Evolutionary conservation across 2,329 filamentous ascomycete species (phyloP).

Genomic region (Rugonectria rugulosa): DNA sequence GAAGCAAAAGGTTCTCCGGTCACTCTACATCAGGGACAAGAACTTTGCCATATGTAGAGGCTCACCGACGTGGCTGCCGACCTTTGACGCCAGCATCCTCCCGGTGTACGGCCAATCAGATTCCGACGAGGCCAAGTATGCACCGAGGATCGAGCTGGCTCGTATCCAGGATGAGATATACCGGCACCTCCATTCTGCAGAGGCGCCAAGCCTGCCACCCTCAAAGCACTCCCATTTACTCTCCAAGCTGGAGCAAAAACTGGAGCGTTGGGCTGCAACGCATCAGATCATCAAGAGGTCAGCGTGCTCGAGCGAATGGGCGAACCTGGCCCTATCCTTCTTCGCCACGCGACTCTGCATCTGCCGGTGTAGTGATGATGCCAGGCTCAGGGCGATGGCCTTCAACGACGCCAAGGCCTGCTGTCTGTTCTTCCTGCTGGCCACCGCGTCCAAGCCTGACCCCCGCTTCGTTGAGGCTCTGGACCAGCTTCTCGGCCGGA

Average conservation of each 20-base stretch:
- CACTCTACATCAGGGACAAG: conserved; percentile 37
- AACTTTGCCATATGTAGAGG: conserved; percentile 34
- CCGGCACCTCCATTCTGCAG: conserved; percentile 22
- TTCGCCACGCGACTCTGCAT: conserved; percentile 35
- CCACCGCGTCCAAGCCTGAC: conserved; percentile 29
- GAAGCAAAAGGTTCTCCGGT: conserved; percentile 34
- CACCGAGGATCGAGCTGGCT: conserved; percentile 33
- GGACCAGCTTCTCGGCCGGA: conserved; percentile 21
- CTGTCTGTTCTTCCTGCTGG: conserved; percentile 33
- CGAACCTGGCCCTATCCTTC: conserved; percentile 29
- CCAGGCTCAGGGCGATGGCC: conserved; percentile 1
- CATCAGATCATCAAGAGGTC: conserved; percentile 25
- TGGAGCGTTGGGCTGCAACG: conserved; percentile 32
- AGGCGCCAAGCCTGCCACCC: conserved; percentile 16
- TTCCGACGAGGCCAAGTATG: conserved; percentile 14
- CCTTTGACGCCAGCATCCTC: conserved; percentile 24
- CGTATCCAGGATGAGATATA: conserved; percentile 37
- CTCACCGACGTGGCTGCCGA: conserved; percentile 29
- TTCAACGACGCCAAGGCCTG: conserved; percentile 34
- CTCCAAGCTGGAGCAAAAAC: conserved; percentile 24
- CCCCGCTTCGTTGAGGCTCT: conserved; percentile 22
- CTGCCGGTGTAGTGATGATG: conserved; percentile 13
- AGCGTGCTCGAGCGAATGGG: conserved; percentile 16
- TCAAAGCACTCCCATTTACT: conserved; percentile 20
- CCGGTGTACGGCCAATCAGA: background rate